These are phyloP conservation scores for Beauveria brongniartii DNA, from an alignment of 2,329 filamentous ascomycete genomes.

Conservation along the genomic window DNA sequence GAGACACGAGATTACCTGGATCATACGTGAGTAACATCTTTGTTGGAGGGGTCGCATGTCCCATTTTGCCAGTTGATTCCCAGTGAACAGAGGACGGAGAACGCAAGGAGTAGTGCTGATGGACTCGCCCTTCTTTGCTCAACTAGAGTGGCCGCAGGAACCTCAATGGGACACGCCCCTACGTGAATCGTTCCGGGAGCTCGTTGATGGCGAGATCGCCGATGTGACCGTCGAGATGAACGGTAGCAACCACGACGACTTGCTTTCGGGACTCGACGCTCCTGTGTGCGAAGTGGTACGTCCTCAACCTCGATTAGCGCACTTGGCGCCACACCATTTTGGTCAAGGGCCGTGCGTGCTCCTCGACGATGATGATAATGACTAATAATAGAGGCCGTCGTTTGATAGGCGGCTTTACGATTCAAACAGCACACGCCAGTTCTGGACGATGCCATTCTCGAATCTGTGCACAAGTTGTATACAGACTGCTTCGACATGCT, in stretches of 20 bases:
- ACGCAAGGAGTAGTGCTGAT: neutral
- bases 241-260: neutral
- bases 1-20: conserved; percentile 7
- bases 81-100: neutral
- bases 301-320: neutral
- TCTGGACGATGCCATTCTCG: neutral
- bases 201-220: neutral
- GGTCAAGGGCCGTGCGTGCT: neutral
- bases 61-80: neutral
- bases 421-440: neutral
- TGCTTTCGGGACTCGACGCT: conserved; percentile 1
- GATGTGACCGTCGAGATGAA: conserved; percentile 1
- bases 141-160: neutral
- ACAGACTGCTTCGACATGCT: conserved; percentile 1
- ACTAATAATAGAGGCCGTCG: neutral
- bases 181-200: neutral
- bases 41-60: neutral
- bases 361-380: neutral
- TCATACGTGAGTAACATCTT: neutral
- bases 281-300: conserved; percentile 3
- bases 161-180: neutral
- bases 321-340: neutral
- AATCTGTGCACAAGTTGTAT: conserved; percentile 3
- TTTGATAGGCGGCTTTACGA: neutral
- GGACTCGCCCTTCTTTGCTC: neutral